These are phyloP conservation scores for Magnolia sinica DNA, from an alignment of 164 flowering plant genomes.

Conservation along the genomic window DNA sequence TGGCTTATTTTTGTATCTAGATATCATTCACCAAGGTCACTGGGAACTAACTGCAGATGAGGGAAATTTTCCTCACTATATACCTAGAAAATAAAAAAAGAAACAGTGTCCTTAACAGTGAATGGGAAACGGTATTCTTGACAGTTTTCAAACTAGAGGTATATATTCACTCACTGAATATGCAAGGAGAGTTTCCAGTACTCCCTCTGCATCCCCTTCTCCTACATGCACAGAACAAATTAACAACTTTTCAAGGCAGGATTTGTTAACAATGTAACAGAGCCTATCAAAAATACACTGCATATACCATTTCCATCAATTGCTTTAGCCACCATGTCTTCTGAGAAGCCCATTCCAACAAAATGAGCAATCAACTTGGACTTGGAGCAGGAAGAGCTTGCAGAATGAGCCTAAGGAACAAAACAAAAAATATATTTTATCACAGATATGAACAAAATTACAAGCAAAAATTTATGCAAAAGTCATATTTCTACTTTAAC, in stretches of 20 bases:
- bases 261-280: neutral
- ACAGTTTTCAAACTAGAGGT: neutral
- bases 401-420: constrained; percentile 46
- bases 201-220: constrained; percentile 18
- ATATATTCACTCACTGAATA: constrained; percentile 20
- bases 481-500: neutral
- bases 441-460: neutral
- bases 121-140: neutral
- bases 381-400: constrained; percentile 46
- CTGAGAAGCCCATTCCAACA: constrained; percentile 68
- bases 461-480: neutral
- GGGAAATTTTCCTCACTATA: neutral
- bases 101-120: neutral
- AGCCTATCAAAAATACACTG: constrained; percentile 2
- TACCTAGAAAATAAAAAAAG: neutral
- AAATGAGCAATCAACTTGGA: constrained; percentile 52
- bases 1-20: neutral
- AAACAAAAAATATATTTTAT: neutral
- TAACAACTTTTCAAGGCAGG: neutral
- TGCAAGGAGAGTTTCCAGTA: constrained; percentile 28
- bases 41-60: neutral
- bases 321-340: constrained; percentile 49
- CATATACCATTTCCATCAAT: constrained; percentile 65
- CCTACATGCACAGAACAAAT: constrained; percentile 13
- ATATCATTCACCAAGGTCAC: neutral